phyloP scores from a whole-genome alignment of 345 rosid genomes.

The Ailanthus altissimus region DNA sequence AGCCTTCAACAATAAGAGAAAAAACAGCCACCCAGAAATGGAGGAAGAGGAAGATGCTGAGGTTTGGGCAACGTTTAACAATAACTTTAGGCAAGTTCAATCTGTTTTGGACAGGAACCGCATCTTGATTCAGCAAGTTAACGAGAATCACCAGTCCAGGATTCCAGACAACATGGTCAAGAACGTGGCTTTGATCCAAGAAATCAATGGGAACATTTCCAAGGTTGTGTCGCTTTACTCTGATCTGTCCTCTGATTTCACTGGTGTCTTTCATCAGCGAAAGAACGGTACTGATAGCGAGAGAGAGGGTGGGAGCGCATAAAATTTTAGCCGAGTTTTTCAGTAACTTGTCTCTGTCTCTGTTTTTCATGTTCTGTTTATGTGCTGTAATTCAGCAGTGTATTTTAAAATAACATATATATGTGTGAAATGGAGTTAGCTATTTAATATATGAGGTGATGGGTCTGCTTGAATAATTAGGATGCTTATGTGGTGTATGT shows the following conservation, averaged over 20 bases:
- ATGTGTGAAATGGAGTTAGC: background rate
- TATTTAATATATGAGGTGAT: background rate
- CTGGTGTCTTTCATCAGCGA: slow-evolving; percentile 41
- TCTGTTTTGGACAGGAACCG: slow-evolving; percentile 83
- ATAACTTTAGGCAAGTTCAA: slow-evolving; percentile 66
- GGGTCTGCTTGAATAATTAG: slow-evolving; percentile 7
- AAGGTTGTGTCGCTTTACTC: slow-evolving; percentile 82
- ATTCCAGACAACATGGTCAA: slow-evolving; percentile 79
- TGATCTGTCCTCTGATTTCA: slow-evolving; percentile 54
- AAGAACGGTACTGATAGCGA: slow-evolving; percentile 24
- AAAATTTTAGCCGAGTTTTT: slow-evolving; percentile 1
- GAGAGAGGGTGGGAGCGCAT: background rate
- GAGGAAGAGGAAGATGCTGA: slow-evolving; percentile 47
- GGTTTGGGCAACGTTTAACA: slow-evolving; percentile 59
- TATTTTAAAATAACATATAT: background rate
- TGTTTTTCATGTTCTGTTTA: background rate
- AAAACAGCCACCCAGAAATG: slow-evolving; percentile 14
- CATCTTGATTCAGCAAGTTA: slow-evolving; percentile 74
- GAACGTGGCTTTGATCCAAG: slow-evolving; percentile 88
- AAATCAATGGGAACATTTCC: slow-evolving; percentile 78
- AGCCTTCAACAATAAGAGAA: slow-evolving; percentile 14
- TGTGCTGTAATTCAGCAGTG: background rate
- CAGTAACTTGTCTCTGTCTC: background rate
- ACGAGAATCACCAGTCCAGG: slow-evolving; percentile 85
- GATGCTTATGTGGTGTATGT: slow-evolving; percentile 8